Percentiles rank a stretch among this genome's conserved stretches.
phyloP scores from a whole-genome alignment of 2,329 filamentous ascomycete species.

The Trichophyton equinum region DNA sequence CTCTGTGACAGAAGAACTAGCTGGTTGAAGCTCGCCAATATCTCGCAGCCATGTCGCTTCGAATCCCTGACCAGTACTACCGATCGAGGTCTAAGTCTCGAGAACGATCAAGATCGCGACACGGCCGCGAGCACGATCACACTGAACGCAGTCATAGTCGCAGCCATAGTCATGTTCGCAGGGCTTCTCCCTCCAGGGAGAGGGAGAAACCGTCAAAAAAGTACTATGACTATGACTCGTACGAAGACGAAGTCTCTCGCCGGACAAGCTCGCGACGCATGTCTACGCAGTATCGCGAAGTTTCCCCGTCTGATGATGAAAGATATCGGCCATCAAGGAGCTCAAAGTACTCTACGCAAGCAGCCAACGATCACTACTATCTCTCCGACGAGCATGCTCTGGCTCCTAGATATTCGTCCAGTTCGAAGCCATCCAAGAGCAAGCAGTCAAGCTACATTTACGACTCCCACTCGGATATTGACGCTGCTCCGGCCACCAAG shows the following conservation, averaged over 20 bases:
- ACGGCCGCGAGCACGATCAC: not conserved
- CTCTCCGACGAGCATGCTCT: not conserved
- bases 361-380: not conserved
- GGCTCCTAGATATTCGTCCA: not conserved
- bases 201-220: slow-evolving; percentile 15
- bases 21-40: not conserved
- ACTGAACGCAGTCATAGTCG: slow-evolving; percentile 22
- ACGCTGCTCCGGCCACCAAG: not conserved
- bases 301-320: slow-evolving; percentile 16
- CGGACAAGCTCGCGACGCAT: slow-evolving; percentile 6
- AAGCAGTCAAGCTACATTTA: not conserved
- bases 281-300: slow-evolving; percentile 19
- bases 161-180: slow-evolving; percentile 21
- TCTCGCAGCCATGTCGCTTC: slow-evolving; percentile 20
- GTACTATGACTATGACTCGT: slow-evolving; percentile 21
- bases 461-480: not conserved
- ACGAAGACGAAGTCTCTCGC: slow-evolving; percentile 17
- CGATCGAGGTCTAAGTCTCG: slow-evolving; percentile 4
- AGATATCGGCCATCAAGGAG: slow-evolving; percentile 14
- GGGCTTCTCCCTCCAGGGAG: slow-evolving; percentile 16
- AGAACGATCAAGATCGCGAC: slow-evolving; percentile 6
- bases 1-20: not conserved
- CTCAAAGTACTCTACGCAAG: slow-evolving; percentile 14
- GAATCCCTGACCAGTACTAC: slow-evolving; percentile 16
- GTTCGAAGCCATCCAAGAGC: not conserved